These are phyloP conservation scores for peach (Prunus persica) DNA, from an alignment of 306 rosid genomes.

Conservation along the genomic window Prunus_persica_NCBIv2 NC_034011.1:26169501-26170000, in stretches of 20 bases:
- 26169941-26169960: constrained; percentile 68
- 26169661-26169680: constrained; percentile 83
- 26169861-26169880: constrained; percentile 64
- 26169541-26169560: not conserved
- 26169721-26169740: constrained; percentile 10
- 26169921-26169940: constrained; percentile 62
- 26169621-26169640: constrained; percentile 42
- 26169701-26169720: constrained; percentile 7
- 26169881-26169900: constrained; percentile 67
- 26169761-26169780: constrained; percentile 20
- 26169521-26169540: not conserved
- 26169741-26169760: constrained; percentile 14
- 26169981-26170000: constrained; percentile 68
- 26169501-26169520: not conserved
- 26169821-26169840: constrained; percentile 75
- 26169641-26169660: constrained; percentile 41
- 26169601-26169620: constrained; percentile 26
- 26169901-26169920: constrained; percentile 56
- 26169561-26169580: not conserved
- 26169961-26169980: constrained; percentile 84
- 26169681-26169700: constrained; percentile 74
- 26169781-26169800: constrained; percentile 74
- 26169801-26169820: constrained; percentile 79
- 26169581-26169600: constrained; percentile 18
- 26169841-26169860: constrained; percentile 90